Conservation (phyloP, 2,329 filamentous ascomycete genomes). For the Aureobasidium melanogenum region DNA sequence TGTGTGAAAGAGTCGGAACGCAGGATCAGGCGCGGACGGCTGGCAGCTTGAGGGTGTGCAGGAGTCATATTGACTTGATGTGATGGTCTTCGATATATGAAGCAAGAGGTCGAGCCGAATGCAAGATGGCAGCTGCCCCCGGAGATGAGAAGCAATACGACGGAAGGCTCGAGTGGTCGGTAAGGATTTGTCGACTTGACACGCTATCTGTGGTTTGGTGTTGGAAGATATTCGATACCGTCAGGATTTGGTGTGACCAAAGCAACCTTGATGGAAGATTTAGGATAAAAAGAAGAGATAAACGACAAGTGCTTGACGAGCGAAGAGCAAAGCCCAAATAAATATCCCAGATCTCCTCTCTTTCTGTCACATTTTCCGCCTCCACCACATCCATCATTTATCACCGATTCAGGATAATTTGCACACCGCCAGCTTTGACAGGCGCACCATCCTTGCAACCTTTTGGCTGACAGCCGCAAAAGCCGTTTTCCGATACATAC, state of each 20-base stretch:
- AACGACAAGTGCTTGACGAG: not conserved
- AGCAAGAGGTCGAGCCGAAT: too few species aligned
- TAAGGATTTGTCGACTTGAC: not conserved
- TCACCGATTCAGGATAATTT: not conserved
- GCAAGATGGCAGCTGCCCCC: not conserved
- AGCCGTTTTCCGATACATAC: not conserved
- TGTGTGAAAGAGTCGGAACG: conserved; percentile 15
- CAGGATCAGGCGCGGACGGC: conserved; percentile 6
- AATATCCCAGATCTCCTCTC: not conserved
- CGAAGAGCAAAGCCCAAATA: not conserved
- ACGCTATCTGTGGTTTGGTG: not conserved
- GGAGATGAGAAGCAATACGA: not conserved
- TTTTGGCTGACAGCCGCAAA: not conserved
- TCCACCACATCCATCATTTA: not conserved
- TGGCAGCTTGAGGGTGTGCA: conserved; percentile 12
- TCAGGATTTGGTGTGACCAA: not conserved
- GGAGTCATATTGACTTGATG: conserved; percentile 10
- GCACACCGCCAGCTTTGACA: not conserved
- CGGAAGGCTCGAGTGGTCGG: not conserved
- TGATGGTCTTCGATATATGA: not conserved
- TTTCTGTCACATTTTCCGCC: not conserved
- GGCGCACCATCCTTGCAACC: not conserved
- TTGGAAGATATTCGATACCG: not conserved
- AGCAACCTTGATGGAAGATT: not conserved
- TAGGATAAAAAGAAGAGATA: not conserved